Evolutionary conservation across 192 early-diverging fungal genomes (phyloP).

Genomic region (Spinellus fusiger): DNA sequence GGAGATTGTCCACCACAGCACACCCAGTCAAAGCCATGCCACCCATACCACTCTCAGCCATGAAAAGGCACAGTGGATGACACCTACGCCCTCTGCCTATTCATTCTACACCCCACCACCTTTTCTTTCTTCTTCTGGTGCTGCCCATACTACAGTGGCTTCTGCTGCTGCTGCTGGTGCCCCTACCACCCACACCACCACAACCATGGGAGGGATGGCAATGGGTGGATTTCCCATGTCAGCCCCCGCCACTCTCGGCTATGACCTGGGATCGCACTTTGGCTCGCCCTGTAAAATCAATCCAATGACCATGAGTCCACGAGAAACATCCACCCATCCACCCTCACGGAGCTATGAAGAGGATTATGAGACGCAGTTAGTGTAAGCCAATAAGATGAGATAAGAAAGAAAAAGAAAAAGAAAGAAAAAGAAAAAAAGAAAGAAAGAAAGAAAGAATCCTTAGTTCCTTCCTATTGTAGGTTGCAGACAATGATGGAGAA

Average conservation of each 20-base stretch:
- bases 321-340: not conserved
- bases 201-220: too few relatives aligned
- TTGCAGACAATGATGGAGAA: conserved; percentile 58
- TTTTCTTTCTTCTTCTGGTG: too few relatives aligned
- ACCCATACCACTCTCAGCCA: not conserved
- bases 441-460: too few relatives aligned
- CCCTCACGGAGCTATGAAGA: conserved; percentile 5
- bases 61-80: not conserved
- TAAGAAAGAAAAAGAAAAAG: not conserved
- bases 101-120: not conserved
- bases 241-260: conserved; percentile 19
- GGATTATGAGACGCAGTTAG: not conserved
- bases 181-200: too few relatives aligned
- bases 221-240: conserved; percentile 23
- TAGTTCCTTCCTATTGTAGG: too few relatives aligned
- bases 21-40: not conserved
- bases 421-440: too few relatives aligned
- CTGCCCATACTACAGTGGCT: too few relatives aligned
- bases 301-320: not conserved
- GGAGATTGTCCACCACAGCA: conserved; percentile 7
- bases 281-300: not conserved
- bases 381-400: conserved; percentile 9
- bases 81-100: not conserved
- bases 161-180: too few relatives aligned
- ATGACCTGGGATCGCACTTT: not conserved